Evolutionary conservation across 305 asterid species (phyloP).

Genomic region (Solanum aculeatissimum): DNA sequence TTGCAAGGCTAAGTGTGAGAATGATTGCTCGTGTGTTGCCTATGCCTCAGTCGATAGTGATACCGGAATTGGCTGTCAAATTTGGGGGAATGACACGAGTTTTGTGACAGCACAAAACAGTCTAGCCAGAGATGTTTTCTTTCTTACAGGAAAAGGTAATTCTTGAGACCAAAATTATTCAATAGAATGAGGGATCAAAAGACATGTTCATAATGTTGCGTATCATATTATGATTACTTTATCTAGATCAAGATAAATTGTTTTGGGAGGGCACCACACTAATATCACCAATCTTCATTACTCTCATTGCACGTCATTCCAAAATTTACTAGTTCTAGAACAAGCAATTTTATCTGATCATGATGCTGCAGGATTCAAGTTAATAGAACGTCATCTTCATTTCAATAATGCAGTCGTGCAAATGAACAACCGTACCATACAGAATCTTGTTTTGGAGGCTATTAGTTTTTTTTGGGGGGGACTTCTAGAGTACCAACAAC

Average conservation of each 20-base stretch:
- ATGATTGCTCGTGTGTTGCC: slow-evolving; percentile 15
- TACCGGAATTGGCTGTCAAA: background rate
- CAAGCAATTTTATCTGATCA: background rate
- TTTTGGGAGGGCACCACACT: background rate
- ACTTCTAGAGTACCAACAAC: background rate
- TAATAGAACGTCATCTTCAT: background rate
- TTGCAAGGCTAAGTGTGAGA: slow-evolving; percentile 10
- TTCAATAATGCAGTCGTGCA: background rate
- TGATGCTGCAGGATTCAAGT: background rate
- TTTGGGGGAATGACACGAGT: background rate
- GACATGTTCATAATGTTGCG: background rate
- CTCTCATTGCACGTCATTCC: background rate
- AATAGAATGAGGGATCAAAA: background rate
- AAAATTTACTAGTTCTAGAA: background rate
- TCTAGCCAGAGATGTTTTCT: background rate
- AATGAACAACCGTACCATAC: background rate
- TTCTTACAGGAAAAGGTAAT: background rate
- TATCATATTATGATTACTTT: background rate
- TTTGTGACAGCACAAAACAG: background rate
- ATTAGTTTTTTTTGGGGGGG: background rate
- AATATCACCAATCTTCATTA: background rate
- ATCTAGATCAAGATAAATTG: background rate
- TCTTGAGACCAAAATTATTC: background rate
- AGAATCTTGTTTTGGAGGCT: background rate
- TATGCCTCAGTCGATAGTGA: background rate